phyloP scores from a whole-genome alignment of 345 rosid species.

The Lenwebbia sp. region DNA sequence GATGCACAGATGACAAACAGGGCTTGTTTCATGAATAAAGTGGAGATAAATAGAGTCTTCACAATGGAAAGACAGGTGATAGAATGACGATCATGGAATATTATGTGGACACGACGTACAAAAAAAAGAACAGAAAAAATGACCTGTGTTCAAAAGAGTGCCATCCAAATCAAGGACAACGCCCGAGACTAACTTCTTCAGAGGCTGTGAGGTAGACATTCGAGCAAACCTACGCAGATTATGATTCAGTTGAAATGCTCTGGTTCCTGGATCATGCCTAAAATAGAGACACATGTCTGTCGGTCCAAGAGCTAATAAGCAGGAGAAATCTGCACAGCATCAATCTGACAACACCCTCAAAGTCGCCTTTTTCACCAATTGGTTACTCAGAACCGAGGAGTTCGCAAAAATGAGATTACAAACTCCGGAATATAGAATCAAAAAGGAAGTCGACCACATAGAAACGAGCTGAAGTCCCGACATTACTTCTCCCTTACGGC shows the following conservation, averaged over 20 bases:
- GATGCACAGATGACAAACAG: neutral
- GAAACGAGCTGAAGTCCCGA: neutral
- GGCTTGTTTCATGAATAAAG: neutral
- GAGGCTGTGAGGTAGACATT: constrained; percentile 23
- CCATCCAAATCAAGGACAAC: constrained; percentile 79
- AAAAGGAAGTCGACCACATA: neutral
- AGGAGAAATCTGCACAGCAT: neutral
- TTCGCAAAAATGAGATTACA: neutral
- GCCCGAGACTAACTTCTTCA: constrained; percentile 34
- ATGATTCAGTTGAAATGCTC: neutral
- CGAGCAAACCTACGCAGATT: neutral
- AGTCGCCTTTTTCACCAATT: neutral
- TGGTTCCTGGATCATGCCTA: neutral
- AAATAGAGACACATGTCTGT: neutral
- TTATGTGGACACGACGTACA: neutral
- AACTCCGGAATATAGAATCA: neutral
- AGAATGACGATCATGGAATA: neutral
- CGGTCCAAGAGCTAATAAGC: neutral
- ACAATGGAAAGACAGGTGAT: neutral
- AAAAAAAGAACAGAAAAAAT: too few relatives aligned
- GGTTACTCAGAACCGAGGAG: neutral
- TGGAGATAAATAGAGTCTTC: neutral
- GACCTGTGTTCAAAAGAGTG: constrained; percentile 32
- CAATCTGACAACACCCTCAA: neutral
- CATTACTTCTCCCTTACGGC: neutral